Percentiles rank a stretch among this genome's conserved stretches.
Evolutionary conservation across 2,329 filamentous ascomycete genomes (phyloP).

Genomic region (Leptographium flavum): DNA sequence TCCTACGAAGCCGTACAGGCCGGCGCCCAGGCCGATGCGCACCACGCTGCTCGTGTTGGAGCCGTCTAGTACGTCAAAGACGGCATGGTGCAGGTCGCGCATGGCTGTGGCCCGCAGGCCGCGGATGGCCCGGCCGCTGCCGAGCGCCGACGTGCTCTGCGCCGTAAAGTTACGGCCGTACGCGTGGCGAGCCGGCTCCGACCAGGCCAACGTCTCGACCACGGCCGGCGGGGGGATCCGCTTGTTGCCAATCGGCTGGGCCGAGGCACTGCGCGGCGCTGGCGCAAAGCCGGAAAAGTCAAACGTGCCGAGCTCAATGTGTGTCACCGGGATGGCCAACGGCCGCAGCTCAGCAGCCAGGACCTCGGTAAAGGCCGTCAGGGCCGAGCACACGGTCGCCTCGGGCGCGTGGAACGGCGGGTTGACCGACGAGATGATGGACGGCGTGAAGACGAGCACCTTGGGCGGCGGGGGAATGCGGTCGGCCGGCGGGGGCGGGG

Average conservation of each 20-base stretch:
- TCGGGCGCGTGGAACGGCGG: slow-evolving; percentile 76
- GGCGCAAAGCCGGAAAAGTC: slow-evolving; percentile 59
- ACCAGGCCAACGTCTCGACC: slow-evolving; percentile 49
- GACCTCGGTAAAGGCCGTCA: slow-evolving; percentile 75
- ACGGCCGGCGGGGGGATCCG: slow-evolving; percentile 29
- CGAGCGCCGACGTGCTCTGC: slow-evolving; percentile 39
- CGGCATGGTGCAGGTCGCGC: slow-evolving; percentile 66
- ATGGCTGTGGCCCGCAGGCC: slow-evolving; percentile 57
- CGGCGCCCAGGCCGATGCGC: slow-evolving; percentile 71
- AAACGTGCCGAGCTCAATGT: slow-evolving; percentile 84
- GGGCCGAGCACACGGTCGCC: slow-evolving; percentile 68
- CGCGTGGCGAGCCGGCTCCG: slow-evolving; percentile 41
- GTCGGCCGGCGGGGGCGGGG: background rate
- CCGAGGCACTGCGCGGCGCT: slow-evolving; percentile 16
- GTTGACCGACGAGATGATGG: slow-evolving; percentile 65
- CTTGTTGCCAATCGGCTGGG: slow-evolving; percentile 14
- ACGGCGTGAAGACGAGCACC: slow-evolving; percentile 65
- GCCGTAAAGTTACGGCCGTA: slow-evolving; percentile 49
- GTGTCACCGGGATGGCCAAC: slow-evolving; percentile 63
- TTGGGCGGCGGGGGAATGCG: slow-evolving; percentile 30
- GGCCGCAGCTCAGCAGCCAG: slow-evolving; percentile 66
- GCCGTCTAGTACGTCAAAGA: slow-evolving; percentile 77
- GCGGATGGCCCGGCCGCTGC: slow-evolving; percentile 36
- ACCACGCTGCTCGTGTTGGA: slow-evolving; percentile 47
- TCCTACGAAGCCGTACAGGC: slow-evolving; percentile 75